Evolutionary conservation across 1,284 basidiomycete species (phyloP).

Genomic region (Trichosporon coremiiforme): DNA sequence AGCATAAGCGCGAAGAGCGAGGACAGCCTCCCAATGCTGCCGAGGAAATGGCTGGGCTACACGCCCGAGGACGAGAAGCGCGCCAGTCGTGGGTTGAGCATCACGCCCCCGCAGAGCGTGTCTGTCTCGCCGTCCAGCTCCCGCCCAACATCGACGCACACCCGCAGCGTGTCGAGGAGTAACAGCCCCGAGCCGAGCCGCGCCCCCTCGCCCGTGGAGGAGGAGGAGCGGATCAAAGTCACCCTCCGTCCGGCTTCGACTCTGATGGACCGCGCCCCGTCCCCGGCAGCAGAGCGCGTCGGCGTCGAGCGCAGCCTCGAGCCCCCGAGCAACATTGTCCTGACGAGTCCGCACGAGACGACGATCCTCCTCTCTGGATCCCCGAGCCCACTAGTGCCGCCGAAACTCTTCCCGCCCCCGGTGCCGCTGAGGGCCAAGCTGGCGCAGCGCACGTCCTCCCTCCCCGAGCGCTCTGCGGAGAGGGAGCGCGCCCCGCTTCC

Average conservation of each 20-base stretch:
- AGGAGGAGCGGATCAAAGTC: background rate
- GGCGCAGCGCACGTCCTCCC: background rate
- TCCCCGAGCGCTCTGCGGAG: background rate
- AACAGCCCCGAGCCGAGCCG: background rate
- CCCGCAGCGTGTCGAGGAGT: background rate
- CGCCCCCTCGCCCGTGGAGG: background rate
- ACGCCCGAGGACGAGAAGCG: background rate
- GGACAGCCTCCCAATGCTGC: background rate
- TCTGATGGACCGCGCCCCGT: background rate
- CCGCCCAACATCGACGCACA: background rate
- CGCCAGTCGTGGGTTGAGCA: background rate
- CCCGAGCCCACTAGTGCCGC: background rate
- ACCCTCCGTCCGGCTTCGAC: constrained; percentile 1
- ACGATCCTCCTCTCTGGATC: background rate
- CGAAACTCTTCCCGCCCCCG: background rate
- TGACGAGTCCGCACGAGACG: constrained; percentile 1
- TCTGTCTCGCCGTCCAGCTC: background rate
- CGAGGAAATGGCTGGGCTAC: constrained; percentile 9
- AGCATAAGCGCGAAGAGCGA: background rate
- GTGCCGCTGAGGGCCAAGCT: background rate
- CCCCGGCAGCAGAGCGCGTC: background rate
- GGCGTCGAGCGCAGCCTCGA: background rate
- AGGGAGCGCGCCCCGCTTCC: background rate
- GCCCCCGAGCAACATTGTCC: background rate
- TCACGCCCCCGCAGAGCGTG: background rate